Evolutionary conservation across 129 eudicot species (phyloP), one percentile per base, ranked within the genome.

Genomic region (Scalesia atractyloides): DNA sequence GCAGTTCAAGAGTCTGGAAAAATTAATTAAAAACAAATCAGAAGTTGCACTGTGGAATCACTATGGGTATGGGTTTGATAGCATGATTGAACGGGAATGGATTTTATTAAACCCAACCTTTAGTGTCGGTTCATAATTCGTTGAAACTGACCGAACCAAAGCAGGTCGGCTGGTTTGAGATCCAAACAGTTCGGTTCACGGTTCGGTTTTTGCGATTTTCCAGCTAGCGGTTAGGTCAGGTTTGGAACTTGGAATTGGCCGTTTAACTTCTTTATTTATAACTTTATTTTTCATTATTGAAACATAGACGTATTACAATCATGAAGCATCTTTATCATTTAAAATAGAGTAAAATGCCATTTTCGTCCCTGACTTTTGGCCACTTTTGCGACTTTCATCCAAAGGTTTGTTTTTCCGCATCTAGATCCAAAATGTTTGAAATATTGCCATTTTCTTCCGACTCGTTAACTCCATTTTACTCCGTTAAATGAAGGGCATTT

Each of bases 1-100:
- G 95, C 74, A 85, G 51, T 17, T 92, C 85, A 53, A 91, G 70
- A 10, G 75, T 83, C 97, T 91, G 84, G n/a, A 49, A 73, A 49
- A 17, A 70, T 50, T 43, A 65, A 7, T 46, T 66, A 34, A 73
- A 68, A 66, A 66, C 34, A 24, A 65, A 65, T 66, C 19, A 75
- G 36, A 72, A 72, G 16, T 22, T 44, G 57, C 76, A 24, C 13
- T 24, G 11, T 4, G 39, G 64, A 24, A 26, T 26, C 64, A 58
- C 64, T 22, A 9, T 58, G 9, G 64, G 37, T 24, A 58, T 9
- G 34, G n/a, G 14, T 56, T 56, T 19, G 34, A 56, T 56, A 56
- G 11, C 17, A 56, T 18, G 15, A 56, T 22, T 34, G 64, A 58
- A 58, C 7, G 22, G 58, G 58, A 51, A 58, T 11, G 64, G 17